Percentiles rank a stretch among this genome's conserved stretches.
phyloP scores from a whole-genome alignment of 176 grass and related monocot genomes.

The Thalia dealbata region DNA sequence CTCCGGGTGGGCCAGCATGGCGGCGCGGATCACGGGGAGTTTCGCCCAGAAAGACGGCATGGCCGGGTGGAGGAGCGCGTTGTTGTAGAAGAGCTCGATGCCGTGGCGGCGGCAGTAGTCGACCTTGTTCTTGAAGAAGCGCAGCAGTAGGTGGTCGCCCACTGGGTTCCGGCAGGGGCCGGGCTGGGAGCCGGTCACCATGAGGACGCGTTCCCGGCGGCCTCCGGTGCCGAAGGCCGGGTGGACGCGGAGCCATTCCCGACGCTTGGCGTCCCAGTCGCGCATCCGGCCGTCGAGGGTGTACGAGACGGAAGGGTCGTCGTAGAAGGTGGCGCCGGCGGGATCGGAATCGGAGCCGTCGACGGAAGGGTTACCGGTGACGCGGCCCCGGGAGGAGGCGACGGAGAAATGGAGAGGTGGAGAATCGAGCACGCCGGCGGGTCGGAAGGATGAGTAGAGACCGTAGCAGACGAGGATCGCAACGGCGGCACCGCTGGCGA shows the following conservation, averaged over 20 bases:
- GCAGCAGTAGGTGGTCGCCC: conserved; percentile 54
- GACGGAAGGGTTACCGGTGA: neutral
- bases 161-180: conserved; percentile 37
- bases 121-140: conserved; percentile 77
- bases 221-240: conserved; percentile 7
- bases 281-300: conserved; percentile 43
- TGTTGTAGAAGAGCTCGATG: conserved; percentile 67
- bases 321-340: conserved; percentile 48
- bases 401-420: conserved; percentile 1
- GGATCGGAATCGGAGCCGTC: neutral
- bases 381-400: neutral
- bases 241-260: conserved; percentile 43
- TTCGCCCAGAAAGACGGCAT: conserved; percentile 82
- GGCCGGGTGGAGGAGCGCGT: conserved; percentile 45
- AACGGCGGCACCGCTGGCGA: conserved; percentile 40
- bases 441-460: conserved; percentile 23
- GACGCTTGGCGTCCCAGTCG: conserved; percentile 73
- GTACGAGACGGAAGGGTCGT: conserved; percentile 56
- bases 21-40: conserved; percentile 50
- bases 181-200: conserved; percentile 84
- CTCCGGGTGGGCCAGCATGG: conserved; percentile 84
- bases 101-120: conserved; percentile 82
- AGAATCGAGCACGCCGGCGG: conserved; percentile 17
- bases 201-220: conserved; percentile 36
- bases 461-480: conserved; percentile 33